Evolutionary conservation across 345 rosid species (phyloP), one percentile per base, ranked within the genome.

Genomic region (Lepidium sativum): DNA sequence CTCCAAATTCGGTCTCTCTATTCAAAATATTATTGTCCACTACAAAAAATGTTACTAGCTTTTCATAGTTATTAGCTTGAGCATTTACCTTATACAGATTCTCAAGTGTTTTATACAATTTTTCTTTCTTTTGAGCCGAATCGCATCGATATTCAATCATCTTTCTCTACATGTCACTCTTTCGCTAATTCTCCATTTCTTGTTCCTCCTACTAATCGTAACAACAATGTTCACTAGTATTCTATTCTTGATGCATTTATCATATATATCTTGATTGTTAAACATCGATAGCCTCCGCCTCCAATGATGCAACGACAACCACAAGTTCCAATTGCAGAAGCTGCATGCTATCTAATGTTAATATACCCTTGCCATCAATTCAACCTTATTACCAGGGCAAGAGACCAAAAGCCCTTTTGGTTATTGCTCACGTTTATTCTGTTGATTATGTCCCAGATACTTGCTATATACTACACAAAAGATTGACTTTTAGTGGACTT

Each of bases 21-120:
- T 11, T 8, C 35, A 65, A 45, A 20, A 66, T 61, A 65, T 49
- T 71, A 57, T 56, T 39, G 70, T 57, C 18, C 60, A 41, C 67
- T 66, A 45, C 70, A 56, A 71, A 39, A 64, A 23, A 21, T 56
- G 47, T 50, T 39, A 54, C 33, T 37, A 62, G 74, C 47, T 62
- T 70, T 10, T 54, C 63, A 43, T 43, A 44, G 44, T 42, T 27
- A 20, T 25, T 69, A 60, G 40, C 34, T 33, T 9, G 2, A 23
- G 20, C 13, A 32, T 45, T 59, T 27, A 48, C 21, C 56, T 47
- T 37, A 10, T 6, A 9, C 20, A 13, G 16, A 42, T 45, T 27
- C 42, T 38, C 51, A 27, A 29, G n/a, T 40, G 32, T 59, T 21
- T 39, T 56, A 31, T 45, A 55, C 37, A 67, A 63, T 45, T 56